These are phyloP conservation scores for Globisporangium sylvaticum DNA, from an alignment of 352 stramenopile genomes.

Conservation along the genomic window DNA sequence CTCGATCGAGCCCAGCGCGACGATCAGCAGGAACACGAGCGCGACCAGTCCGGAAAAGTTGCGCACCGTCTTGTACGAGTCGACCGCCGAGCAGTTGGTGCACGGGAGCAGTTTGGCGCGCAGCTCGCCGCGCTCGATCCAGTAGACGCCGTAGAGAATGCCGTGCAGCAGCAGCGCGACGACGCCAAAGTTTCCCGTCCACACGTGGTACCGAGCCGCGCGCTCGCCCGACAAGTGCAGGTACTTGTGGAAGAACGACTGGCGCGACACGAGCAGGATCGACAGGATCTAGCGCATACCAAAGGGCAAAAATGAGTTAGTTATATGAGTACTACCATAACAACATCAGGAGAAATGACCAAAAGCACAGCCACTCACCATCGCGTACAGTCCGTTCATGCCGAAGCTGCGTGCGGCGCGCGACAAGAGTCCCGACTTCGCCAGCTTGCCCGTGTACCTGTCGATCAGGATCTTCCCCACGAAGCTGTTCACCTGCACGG, in stretches of 20 bases:
- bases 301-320: too few relatives aligned
- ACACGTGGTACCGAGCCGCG: slow-evolving; percentile 56
- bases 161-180: slow-evolving; percentile 44
- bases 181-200: slow-evolving; percentile 50
- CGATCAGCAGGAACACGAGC: slow-evolving; percentile 32
- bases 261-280: slow-evolving; percentile 50
- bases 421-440: slow-evolving; percentile 45
- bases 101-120: slow-evolving; percentile 55
- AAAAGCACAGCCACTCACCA: slow-evolving; percentile 17
- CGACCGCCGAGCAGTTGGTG: slow-evolving; percentile 31
- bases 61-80: slow-evolving; percentile 45
- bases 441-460: slow-evolving; percentile 57
- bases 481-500: slow-evolving; percentile 63
- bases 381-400: slow-evolving; percentile 62
- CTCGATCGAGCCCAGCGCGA: slow-evolving; percentile 47
- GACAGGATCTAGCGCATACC: slow-evolving; percentile 39
- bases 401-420: slow-evolving; percentile 52
- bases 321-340: too few relatives aligned
- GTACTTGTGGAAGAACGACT: slow-evolving; percentile 66
- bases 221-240: slow-evolving; percentile 54
- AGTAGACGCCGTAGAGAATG: slow-evolving; percentile 48
- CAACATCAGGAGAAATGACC: too few relatives aligned
- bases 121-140: slow-evolving; percentile 49
- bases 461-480: slow-evolving; percentile 66
- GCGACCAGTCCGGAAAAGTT: slow-evolving; percentile 65